Evolutionary conservation across 495 filamentous ascomycete genomes (phyloP).

Genomic region (Xylaria curta): DNA sequence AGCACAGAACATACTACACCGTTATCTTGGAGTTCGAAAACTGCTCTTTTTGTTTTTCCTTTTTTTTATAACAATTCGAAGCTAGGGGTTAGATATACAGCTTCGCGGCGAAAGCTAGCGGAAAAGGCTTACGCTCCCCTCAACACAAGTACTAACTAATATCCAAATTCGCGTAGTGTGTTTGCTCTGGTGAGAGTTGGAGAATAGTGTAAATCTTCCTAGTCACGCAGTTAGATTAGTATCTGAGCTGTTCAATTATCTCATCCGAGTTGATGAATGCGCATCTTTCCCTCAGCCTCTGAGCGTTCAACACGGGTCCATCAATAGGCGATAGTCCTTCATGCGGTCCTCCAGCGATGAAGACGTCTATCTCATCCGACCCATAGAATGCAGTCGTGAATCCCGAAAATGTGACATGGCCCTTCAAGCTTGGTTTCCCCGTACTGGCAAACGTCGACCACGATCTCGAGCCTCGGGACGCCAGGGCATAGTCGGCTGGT

Average conservation of each 20-base stretch:
- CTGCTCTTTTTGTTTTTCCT: no score
- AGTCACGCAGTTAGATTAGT: constrained; percentile 14
- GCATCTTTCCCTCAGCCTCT: constrained; percentile 39
- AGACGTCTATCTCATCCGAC: constrained; percentile 29
- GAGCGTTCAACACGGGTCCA: constrained; percentile 30
- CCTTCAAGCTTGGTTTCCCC: constrained; percentile 30
- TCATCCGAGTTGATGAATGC: constrained; percentile 36
- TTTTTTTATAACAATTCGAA: no score
- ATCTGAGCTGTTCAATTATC: constrained; percentile 34
- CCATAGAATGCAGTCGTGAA: constrained; percentile 33
- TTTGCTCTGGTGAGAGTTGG: no score
- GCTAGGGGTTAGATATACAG: no score
- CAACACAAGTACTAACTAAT: no score
- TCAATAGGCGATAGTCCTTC: constrained; percentile 40
- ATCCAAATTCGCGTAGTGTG: no score
- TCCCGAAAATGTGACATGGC: constrained; percentile 36
- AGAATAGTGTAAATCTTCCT: background rate
- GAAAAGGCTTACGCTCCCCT: no score
- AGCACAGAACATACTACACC: no score
- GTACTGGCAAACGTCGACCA: constrained; percentile 42
- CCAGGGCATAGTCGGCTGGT: constrained; percentile 35
- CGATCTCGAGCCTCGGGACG: constrained; percentile 36
- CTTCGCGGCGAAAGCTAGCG: no score
- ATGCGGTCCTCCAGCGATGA: constrained; percentile 39
- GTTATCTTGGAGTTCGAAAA: no score